Conservation (phyloP, 2,329 filamentous ascomycete genomes). For the Fusarium musae region DNA sequence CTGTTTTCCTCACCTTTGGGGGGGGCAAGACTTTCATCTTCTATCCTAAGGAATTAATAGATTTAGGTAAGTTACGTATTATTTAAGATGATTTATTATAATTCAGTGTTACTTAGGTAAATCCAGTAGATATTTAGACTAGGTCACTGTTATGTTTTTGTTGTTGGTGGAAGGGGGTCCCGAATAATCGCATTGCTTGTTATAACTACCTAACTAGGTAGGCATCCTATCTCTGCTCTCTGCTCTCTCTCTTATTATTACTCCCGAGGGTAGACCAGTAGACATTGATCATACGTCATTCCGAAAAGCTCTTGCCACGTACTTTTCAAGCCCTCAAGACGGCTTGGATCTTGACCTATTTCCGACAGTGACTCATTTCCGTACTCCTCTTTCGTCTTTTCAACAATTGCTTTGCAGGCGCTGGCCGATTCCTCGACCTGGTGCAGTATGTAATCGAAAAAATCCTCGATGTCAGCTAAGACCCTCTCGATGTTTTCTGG, state of each 20-base stretch:
- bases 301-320: rapidly evolving
- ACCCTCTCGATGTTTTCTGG: rapidly evolving
- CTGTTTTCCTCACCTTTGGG: no score
- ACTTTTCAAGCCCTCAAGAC: not conserved
- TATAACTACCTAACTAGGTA: no score
- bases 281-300: not conserved
- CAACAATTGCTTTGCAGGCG: not conserved
- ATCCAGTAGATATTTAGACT: no score
- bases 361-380: not conserved
- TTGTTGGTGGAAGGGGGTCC: no score
- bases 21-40: not conserved
- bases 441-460: not conserved
- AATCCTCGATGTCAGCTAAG: not conserved
- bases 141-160: no score
- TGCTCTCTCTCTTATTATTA: no score
- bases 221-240: no score
- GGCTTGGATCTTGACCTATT: not conserved
- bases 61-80: no score
- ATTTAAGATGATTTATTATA: no score
- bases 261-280: not conserved
- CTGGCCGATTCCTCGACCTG: not conserved
- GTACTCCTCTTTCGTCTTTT: not conserved
- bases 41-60: no score
- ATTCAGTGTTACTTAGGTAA: no score
- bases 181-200: no score